Percentiles rank a stretch among this genome's conserved stretches.
These are phyloP conservation scores for Tuber microsphaerosporum DNA, from an alignment of 495 filamentous ascomycete genomes.

Conservation along the genomic window DNA sequence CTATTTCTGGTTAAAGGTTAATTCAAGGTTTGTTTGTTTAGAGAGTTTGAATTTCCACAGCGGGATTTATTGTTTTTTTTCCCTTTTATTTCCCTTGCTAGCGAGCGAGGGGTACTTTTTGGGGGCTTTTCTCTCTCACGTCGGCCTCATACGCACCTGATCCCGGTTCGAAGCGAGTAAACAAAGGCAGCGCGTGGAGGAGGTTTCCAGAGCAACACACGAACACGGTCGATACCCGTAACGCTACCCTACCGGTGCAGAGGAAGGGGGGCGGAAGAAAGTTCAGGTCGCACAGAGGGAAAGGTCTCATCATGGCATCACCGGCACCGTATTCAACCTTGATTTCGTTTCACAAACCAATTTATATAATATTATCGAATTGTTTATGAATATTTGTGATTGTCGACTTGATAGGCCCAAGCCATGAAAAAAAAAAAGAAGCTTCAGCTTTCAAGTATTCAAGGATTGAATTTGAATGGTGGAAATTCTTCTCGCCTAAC, in stretches of 20 bases:
- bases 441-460: background rate
- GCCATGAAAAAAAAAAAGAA: background rate
- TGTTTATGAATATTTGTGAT: background rate
- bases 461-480: background rate
- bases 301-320: background rate
- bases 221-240: constrained; percentile 4
- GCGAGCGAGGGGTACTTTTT: constrained; percentile 5
- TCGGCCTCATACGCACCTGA: constrained; percentile 26
- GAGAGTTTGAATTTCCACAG: background rate
- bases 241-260: background rate
- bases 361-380: background rate
- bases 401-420: background rate
- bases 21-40: background rate
- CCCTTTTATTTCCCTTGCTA: background rate
- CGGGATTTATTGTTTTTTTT: background rate
- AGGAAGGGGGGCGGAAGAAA: background rate
- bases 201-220: constrained; percentile 39
- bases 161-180: constrained; percentile 20
- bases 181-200: constrained; percentile 30
- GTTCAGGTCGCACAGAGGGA: background rate
- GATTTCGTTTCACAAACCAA: background rate
- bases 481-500: background rate
- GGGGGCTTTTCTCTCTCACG: background rate
- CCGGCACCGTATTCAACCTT: too few relatives aligned
- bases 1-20: background rate